Percentiles rank a stretch among this genome's conserved stretches.
These are phyloP conservation scores for Panellus pusillus DNA, from an alignment of 768 basidiomycete genomes.

Conservation along the genomic window DNA sequence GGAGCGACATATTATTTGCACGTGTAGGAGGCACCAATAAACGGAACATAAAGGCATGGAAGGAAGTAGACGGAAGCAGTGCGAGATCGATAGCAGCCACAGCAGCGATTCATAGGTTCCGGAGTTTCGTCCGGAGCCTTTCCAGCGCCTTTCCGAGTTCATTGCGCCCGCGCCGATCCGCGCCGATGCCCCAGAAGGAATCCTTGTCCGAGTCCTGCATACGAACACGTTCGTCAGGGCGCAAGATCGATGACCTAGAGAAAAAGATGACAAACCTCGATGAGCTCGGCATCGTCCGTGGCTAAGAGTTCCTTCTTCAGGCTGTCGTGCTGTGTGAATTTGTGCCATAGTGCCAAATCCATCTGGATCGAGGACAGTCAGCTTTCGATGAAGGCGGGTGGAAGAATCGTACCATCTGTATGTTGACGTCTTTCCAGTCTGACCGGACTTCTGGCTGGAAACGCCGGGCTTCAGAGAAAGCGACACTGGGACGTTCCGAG, in stretches of 20 bases:
- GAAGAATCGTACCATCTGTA: slow-evolving; percentile 50
- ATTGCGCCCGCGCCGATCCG: slow-evolving; percentile 65
- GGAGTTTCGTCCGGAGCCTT: slow-evolving; percentile 58
- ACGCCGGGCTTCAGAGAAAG: slow-evolving; percentile 67
- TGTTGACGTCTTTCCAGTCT: slow-evolving; percentile 71
- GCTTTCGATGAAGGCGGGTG: background rate
- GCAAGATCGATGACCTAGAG: background rate
- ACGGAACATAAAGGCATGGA: slow-evolving; percentile 10
- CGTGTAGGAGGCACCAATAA: slow-evolving; percentile 15
- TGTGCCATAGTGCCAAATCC: slow-evolving; percentile 63
- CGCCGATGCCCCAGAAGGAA: slow-evolving; percentile 76
- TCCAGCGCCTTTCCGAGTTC: slow-evolving; percentile 73
- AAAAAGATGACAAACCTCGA: slow-evolving; percentile 53
- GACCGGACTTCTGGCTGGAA: slow-evolving; percentile 59
- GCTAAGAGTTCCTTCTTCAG: slow-evolving; percentile 58
- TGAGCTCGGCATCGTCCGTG: slow-evolving; percentile 64
- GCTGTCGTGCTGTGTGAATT: slow-evolving; percentile 69
- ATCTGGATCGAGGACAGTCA: slow-evolving; percentile 41
- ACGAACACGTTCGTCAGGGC: background rate
- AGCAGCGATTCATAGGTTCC: slow-evolving; percentile 26
- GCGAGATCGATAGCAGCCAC: slow-evolving; percentile 10
- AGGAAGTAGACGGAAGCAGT: slow-evolving; percentile 6
- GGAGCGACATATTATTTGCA: slow-evolving; percentile 16
- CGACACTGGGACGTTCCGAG: slow-evolving; percentile 60
- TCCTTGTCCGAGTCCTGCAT: slow-evolving; percentile 71